phyloP scores from a whole-genome alignment of 495 filamentous ascomycete species.

The Talaromyces stipitatus region DNA sequence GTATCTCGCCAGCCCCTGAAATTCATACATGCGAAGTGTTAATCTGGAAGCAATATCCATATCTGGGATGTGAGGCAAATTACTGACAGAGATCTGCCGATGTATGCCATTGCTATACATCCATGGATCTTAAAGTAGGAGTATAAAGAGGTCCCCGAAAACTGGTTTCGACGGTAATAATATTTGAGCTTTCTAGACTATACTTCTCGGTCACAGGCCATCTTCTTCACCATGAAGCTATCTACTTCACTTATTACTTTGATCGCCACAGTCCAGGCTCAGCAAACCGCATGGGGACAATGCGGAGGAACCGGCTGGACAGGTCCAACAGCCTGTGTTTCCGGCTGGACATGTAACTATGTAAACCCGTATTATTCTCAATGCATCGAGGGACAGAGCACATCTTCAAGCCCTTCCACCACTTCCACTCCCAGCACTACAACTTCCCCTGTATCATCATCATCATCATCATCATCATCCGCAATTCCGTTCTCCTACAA shows the following conservation, averaged over 20 bases:
- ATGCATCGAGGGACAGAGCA: constrained; percentile 10
- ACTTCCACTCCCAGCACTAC: background rate
- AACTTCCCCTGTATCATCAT: background rate
- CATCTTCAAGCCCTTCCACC: background rate
- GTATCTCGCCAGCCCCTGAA: background rate
- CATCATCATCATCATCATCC: constrained; percentile 8
- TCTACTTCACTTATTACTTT: background rate
- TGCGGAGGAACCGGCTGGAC: constrained; percentile 36
- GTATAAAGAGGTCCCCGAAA: background rate
- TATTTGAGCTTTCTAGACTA: background rate
- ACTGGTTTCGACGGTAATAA: background rate
- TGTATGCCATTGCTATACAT: background rate
- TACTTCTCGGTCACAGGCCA: no score
- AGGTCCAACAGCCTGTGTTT: constrained; percentile 29
- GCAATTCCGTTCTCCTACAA: constrained; percentile 22
- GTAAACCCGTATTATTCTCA: constrained; percentile 38
- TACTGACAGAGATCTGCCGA: background rate
- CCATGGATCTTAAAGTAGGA: background rate
- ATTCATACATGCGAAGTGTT: background rate
- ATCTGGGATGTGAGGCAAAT: background rate
- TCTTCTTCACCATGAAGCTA: background rate
- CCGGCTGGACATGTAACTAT: constrained; percentile 26
- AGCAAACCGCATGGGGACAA: constrained; percentile 20
- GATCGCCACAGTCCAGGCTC: background rate
- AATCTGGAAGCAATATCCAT: background rate